These are phyloP conservation scores for Syncephalis fuscata DNA, from an alignment of 371 early-diverging fungal species.

Conservation along the genomic window DNA sequence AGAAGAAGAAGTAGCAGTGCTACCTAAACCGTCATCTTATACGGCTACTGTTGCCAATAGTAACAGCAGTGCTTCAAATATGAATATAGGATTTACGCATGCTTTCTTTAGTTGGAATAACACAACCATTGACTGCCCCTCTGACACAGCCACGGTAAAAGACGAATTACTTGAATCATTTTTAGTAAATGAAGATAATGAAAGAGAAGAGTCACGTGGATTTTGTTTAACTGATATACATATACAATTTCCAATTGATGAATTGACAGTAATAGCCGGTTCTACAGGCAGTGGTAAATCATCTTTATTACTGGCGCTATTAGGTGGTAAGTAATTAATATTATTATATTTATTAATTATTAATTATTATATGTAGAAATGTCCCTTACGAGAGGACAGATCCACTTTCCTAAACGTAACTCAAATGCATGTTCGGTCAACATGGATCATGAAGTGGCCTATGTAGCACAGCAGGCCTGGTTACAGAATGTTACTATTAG, in stretches of 20 bases:
- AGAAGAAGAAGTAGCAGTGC: conserved; percentile 11
- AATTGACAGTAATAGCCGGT: conserved; percentile 41
- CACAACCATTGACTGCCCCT: conserved; percentile 10
- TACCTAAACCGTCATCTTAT: too few species aligned
- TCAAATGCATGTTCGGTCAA: conserved; percentile 15
- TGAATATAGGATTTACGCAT: conserved; percentile 23
- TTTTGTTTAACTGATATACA: conserved; percentile 27
- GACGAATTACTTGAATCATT: conserved; percentile 1
- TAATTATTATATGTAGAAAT: too few species aligned
- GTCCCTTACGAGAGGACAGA: conserved; percentile 13
- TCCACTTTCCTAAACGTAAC: conserved; percentile 20
- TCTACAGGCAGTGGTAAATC: conserved; percentile 45
- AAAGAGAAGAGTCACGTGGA: conserved; percentile 11
- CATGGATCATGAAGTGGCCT: conserved; percentile 39
- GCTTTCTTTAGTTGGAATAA: conserved; percentile 27
- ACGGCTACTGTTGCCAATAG: too few species aligned
- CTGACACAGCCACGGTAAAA: conserved; percentile 4
- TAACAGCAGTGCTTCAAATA: conserved; percentile 9
- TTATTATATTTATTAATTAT: conserved; percentile 3
- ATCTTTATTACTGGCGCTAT: conserved; percentile 39
- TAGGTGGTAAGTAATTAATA: conserved; percentile 44
- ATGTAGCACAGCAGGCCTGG: conserved; percentile 75
- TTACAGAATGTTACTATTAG: conserved; percentile 66
- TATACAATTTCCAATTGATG: conserved; percentile 30
- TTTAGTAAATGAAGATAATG: conserved; percentile 13